Conservation (phyloP, 352 stramenopile species). For the Pythium grandisporangium region DNA sequence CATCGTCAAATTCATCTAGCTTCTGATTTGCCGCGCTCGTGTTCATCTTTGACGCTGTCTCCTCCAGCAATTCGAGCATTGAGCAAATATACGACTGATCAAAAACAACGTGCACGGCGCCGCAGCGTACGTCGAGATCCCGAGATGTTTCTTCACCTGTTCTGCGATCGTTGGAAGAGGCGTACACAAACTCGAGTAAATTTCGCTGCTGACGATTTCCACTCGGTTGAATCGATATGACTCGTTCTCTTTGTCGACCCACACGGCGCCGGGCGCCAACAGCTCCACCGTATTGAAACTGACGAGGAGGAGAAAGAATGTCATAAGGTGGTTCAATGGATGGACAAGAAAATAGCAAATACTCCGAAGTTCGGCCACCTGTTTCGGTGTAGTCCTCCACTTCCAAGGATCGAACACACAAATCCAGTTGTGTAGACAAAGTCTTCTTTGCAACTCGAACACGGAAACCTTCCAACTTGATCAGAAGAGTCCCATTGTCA, state of each 20-base stretch:
- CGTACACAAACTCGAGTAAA: slow-evolving; percentile 53
- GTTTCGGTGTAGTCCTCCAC: slow-evolving; percentile 68
- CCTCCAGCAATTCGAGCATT: slow-evolving; percentile 62
- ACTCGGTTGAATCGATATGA: slow-evolving; percentile 48
- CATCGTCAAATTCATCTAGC: slow-evolving; percentile 17
- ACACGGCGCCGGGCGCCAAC: slow-evolving; percentile 16
- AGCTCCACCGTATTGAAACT: slow-evolving; percentile 20
- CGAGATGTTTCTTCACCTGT: slow-evolving; percentile 39
- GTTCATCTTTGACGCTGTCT: slow-evolving; percentile 45
- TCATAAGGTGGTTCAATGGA: slow-evolving; percentile 59
- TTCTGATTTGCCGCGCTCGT: slow-evolving; percentile 4
- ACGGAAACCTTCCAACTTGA: slow-evolving; percentile 78
- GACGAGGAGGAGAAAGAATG: slow-evolving; percentile 36
- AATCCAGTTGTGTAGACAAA: slow-evolving; percentile 61
- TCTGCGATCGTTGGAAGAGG: slow-evolving; percentile 44
- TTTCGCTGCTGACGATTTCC: slow-evolving; percentile 24
- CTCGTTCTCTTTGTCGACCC: slow-evolving; percentile 41
- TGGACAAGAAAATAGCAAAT: slow-evolving; percentile 73
- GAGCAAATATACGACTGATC: slow-evolving; percentile 80
- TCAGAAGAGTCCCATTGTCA: slow-evolving; percentile 57
- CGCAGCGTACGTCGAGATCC: slow-evolving; percentile 64
- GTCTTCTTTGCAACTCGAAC: slow-evolving; percentile 75
- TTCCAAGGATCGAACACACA: slow-evolving; percentile 62
- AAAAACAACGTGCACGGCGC: slow-evolving; percentile 75
- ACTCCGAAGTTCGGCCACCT: slow-evolving; percentile 52